A percentile compares a stretch with the other conserved stretches of the same genome.
Conservation (phyloP, 805 yeast species). For the Starmerella khaoyaiensis region DNA sequence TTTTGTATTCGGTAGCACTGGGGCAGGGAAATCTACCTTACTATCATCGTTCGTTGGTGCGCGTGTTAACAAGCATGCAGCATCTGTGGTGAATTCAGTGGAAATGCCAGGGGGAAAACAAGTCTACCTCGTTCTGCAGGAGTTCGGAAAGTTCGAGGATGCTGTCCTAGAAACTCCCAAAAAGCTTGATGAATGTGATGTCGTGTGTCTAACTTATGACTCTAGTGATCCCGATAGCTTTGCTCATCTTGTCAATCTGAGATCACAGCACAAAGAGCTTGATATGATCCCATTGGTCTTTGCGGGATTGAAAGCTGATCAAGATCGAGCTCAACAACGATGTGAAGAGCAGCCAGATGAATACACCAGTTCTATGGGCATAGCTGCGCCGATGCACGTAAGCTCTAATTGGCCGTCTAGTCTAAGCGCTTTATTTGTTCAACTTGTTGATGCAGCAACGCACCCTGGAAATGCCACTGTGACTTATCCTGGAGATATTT, state of each 20-base stretch:
- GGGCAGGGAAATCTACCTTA: constrained; percentile 77
- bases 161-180: constrained; percentile 61
- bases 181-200: constrained; percentile 77
- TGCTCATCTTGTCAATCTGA: constrained; percentile 61
- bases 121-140: constrained; percentile 81
- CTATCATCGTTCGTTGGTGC: constrained; percentile 55
- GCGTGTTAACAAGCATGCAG: neutral
- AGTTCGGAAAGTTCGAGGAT: constrained; percentile 73
- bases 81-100: constrained; percentile 76
- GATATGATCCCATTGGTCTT: constrained; percentile 67
- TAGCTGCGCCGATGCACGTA: constrained; percentile 80
- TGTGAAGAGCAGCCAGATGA: constrained; percentile 77
- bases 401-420: constrained; percentile 86
- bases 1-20: constrained; percentile 70
- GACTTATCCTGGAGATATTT: constrained; percentile 39
- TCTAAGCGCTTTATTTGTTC: constrained; percentile 69
- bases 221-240: constrained; percentile 94
- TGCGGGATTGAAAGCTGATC: constrained; percentile 89
- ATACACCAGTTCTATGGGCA: constrained; percentile 48
- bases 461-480: constrained; percentile 63
- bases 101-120: constrained; percentile 93
- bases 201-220: constrained; percentile 78
- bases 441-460: constrained; percentile 77
- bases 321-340: constrained; percentile 90
- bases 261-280: constrained; percentile 43